phyloP scores from a whole-genome alignment of 2,329 filamentous ascomycete genomes.

The Trichoderma breve region DNA sequence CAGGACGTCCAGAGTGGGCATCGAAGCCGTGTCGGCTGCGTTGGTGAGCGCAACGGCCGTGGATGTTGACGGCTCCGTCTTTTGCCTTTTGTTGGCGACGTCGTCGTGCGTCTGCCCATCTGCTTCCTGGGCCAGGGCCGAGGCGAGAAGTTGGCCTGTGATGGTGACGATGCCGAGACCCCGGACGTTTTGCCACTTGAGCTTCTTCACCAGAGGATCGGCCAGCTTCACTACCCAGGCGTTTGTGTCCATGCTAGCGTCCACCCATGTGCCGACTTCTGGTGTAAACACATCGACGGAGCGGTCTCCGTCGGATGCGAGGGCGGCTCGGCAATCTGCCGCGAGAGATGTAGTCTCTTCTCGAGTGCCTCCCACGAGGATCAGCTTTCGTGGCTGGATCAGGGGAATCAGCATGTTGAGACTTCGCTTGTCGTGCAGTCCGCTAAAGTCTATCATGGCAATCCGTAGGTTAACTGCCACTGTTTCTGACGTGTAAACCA shows the following conservation, averaged over 20 bases:
- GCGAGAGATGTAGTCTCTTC: slow-evolving; percentile 79
- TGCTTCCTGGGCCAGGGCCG: slow-evolving; percentile 39
- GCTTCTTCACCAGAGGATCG: slow-evolving; percentile 75
- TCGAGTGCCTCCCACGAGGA: slow-evolving; percentile 78
- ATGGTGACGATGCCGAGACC: slow-evolving; percentile 90
- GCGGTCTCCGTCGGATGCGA: slow-evolving; percentile 48
- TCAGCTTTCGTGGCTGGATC: slow-evolving; percentile 90
- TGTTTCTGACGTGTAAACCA: slow-evolving; percentile 61
- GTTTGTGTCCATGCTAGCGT: slow-evolving; percentile 96
- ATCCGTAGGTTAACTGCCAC: slow-evolving; percentile 72
- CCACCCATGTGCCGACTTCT: slow-evolving; percentile 66
- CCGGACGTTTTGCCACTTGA: slow-evolving; percentile 93
- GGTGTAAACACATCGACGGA: slow-evolving; percentile 79
- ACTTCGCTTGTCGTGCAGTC: slow-evolving; percentile 89
- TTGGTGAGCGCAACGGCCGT: slow-evolving; percentile 28
- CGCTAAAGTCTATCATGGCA: slow-evolving; percentile 87
- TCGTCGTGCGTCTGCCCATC: slow-evolving; percentile 47
- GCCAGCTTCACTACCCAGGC: slow-evolving; percentile 94
- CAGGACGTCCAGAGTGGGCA: slow-evolving; percentile 55
- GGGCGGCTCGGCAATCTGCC: slow-evolving; percentile 71
- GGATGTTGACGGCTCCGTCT: slow-evolving; percentile 39
- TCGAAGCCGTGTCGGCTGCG: slow-evolving; percentile 28
- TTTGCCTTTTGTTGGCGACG: slow-evolving; percentile 49
- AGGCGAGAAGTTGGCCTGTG: slow-evolving; percentile 63
- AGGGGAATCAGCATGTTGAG: slow-evolving; percentile 92